phyloP scores from a whole-genome alignment of 129 eudicot species.

The Artemisia tridentata region DNA sequence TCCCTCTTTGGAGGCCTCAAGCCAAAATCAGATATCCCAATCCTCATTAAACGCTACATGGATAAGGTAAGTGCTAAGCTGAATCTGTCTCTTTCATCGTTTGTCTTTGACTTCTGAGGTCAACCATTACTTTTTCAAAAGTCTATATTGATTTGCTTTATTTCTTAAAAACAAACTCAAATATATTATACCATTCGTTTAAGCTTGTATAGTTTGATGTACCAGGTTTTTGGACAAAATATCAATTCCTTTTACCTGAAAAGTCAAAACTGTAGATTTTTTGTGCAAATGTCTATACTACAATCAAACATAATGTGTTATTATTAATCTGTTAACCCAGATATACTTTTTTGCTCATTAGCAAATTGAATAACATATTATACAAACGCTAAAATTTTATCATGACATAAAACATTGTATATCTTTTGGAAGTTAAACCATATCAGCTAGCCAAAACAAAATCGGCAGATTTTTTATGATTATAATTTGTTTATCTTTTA shows the following conservation, averaged over 20 bases:
- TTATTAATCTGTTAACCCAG: too few relatives aligned
- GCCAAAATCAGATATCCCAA: conserved; percentile 66
- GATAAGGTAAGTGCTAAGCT: conserved; percentile 43
- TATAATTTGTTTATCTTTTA: background rate
- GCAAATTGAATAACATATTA: background rate
- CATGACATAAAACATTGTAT: background rate
- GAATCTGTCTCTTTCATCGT: background rate
- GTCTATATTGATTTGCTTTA: background rate
- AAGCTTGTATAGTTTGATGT: background rate
- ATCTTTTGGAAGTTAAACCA: background rate
- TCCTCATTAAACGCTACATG: conserved; percentile 55
- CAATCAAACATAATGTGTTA: too few relatives aligned
- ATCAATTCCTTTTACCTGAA: background rate
- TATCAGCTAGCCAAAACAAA: background rate
- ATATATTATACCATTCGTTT: background rate
- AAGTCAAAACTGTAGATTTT: conserved; percentile 1
- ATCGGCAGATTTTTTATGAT: background rate
- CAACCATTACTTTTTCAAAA: background rate
- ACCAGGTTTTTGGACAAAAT: background rate
- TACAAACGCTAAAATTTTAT: background rate
- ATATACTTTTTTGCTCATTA: too few relatives aligned
- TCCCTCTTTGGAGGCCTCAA: conserved; percentile 70
- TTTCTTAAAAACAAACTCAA: background rate
- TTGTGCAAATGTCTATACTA: too few relatives aligned
- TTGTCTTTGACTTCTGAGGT: conserved; percentile 7